phyloP scores from a whole-genome alignment of 179 eudicot genomes.

The Silene noctiflora region DNA sequence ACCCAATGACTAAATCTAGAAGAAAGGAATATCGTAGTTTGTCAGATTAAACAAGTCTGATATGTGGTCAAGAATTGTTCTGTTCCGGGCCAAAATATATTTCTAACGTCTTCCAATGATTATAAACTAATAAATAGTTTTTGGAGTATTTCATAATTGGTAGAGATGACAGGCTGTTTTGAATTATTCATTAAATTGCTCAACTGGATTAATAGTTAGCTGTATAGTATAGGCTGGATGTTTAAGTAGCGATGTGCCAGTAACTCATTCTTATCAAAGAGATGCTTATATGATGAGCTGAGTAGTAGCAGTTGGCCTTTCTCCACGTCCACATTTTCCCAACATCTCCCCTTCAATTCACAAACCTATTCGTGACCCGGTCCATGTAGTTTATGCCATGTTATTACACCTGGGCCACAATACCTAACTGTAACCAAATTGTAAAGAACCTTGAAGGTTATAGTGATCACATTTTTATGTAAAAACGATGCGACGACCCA shows the following conservation, averaged over 20 bases:
- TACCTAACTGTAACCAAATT: no score
- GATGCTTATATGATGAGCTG: slow-evolving; percentile 8
- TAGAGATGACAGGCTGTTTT: slow-evolving; percentile 27
- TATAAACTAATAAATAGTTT: slow-evolving; percentile 14
- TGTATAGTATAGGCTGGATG: slow-evolving; percentile 19
- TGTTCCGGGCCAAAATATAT: not conserved
- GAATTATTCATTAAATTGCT: slow-evolving; percentile 19
- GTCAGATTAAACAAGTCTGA: not conserved
- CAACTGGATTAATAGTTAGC: slow-evolving; percentile 15
- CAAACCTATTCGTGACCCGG: not conserved
- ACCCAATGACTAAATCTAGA: slow-evolving; percentile 11
- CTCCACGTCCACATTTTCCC: slow-evolving; percentile 16
- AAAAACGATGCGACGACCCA: no score
- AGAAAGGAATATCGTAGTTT: slow-evolving; percentile 9
- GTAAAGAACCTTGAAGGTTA: no score
- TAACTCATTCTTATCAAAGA: slow-evolving; percentile 14
- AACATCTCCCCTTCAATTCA: slow-evolving; percentile 3
- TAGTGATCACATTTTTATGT: no score
- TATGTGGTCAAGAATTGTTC: not conserved
- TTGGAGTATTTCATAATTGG: slow-evolving; percentile 19
- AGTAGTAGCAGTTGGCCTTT: slow-evolving; percentile 14
- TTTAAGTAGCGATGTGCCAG: slow-evolving; percentile 28
- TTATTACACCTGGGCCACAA: no score
- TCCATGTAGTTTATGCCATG: not conserved
- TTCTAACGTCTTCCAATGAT: slow-evolving; percentile 18